phyloP scores from a whole-genome alignment of 257 asterid genomes.

The Solanum tarijense region DNA sequence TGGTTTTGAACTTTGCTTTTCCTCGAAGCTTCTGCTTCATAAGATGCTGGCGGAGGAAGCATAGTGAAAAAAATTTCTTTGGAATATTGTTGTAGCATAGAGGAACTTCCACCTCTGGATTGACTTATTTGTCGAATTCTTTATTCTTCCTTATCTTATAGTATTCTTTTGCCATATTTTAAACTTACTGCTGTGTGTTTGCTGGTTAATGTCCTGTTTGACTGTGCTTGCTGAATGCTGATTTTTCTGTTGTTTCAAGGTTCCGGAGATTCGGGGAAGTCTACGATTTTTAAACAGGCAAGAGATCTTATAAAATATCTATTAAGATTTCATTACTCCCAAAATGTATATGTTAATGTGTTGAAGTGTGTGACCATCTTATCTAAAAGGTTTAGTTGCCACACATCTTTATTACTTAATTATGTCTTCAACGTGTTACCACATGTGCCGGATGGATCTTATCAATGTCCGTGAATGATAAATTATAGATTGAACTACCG shows the following conservation, averaged over 20 bases:
- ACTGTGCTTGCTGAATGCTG: not conserved
- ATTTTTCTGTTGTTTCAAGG: conserved; percentile 31
- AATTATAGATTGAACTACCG: not conserved
- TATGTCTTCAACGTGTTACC: not conserved
- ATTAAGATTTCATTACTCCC: not conserved
- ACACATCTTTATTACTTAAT: not conserved
- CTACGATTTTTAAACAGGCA: conserved; percentile 99
- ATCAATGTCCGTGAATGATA: not conserved
- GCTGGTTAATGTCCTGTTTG: not conserved
- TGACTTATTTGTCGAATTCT: not conserved
- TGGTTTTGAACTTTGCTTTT: not conserved
- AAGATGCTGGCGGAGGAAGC: not conserved
- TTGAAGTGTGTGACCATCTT: not conserved
- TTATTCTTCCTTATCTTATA: not conserved
- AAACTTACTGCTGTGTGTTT: not conserved
- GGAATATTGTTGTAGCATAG: not conserved
- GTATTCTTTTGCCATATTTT: not conserved
- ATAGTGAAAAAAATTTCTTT: not conserved
- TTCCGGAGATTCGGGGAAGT: conserved; percentile 98
- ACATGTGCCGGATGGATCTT: not conserved
- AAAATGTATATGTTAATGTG: not conserved
- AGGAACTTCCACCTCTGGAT: not conserved
- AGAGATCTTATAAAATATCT: conserved; percentile 8
- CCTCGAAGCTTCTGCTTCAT: not conserved
- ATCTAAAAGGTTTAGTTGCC: not conserved